Evolutionary conservation across 768 basidiomycete species (phyloP).

Genomic region (Fibroporia radiculosa): DNA sequence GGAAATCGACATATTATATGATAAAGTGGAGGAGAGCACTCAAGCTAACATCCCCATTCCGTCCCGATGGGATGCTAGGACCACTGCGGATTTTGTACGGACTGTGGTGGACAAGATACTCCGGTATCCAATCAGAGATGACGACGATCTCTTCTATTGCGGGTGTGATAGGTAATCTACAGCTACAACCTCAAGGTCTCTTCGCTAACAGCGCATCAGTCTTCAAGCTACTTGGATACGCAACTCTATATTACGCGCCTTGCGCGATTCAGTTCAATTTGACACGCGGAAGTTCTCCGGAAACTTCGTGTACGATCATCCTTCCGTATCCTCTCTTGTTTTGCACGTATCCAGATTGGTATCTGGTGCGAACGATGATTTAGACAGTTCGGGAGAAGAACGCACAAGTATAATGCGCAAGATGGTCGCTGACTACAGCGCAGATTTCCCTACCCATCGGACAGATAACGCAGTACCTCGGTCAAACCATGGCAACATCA

Average conservation of each 20-base stretch:
- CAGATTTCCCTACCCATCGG: not conserved
- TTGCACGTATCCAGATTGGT: not conserved
- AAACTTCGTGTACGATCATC: constrained; percentile 1
- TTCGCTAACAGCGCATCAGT: constrained; percentile 24
- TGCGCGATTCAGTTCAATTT: constrained; percentile 7
- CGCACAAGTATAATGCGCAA: constrained; percentile 20
- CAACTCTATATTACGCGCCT: constrained; percentile 22
- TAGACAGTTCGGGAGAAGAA: not conserved
- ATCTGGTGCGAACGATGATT: not conserved
- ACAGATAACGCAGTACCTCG: not conserved
- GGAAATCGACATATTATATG: constrained; percentile 35
- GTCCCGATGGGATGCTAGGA: constrained; percentile 17
- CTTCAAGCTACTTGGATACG: constrained; percentile 25
- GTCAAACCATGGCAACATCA: constrained; percentile 9
- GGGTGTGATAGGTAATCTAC: constrained; percentile 4
- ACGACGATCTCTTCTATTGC: constrained; percentile 20
- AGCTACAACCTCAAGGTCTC: constrained; percentile 22
- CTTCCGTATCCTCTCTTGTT: not conserved
- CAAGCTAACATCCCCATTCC: constrained; percentile 24
- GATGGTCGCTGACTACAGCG: constrained; percentile 34
- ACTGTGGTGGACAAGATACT: constrained; percentile 27
- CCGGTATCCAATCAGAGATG: constrained; percentile 19
- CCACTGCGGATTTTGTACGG: constrained; percentile 24
- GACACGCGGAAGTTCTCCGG: not conserved
- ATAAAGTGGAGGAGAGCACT: constrained; percentile 24